phyloP scores from a whole-genome alignment of 2,329 filamentous ascomycete species.

The Fusarium falciforme region DNA sequence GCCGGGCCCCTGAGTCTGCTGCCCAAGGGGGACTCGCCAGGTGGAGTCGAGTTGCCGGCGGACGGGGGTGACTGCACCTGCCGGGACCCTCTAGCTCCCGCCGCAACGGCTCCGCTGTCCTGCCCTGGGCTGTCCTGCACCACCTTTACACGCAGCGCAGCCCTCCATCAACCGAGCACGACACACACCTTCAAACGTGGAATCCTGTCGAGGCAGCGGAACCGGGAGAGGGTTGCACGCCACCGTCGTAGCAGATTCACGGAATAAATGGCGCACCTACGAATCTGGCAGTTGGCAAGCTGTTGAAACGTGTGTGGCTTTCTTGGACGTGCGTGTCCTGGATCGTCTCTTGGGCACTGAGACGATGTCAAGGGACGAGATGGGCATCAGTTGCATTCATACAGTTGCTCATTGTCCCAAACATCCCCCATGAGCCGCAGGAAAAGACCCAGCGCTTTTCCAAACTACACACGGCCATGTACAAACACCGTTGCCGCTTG shows the following conservation, averaged over 20 bases:
- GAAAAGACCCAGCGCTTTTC: neutral
- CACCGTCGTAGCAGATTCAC: slow-evolving; percentile 24
- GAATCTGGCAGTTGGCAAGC: slow-evolving; percentile 16
- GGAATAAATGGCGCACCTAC: slow-evolving; percentile 35
- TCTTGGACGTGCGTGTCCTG: neutral
- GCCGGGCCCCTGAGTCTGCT: neutral
- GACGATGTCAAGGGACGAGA: neutral
- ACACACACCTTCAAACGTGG: slow-evolving; percentile 23
- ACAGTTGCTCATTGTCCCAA: slow-evolving; percentile 8
- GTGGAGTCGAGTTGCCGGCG: slow-evolving; percentile 10
- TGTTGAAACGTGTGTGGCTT: slow-evolving; percentile 5
- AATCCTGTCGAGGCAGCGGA: slow-evolving; percentile 13
- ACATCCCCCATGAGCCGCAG: neutral
- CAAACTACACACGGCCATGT: neutral
- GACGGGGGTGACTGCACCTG: slow-evolving; percentile 29
- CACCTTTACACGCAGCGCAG: neutral
- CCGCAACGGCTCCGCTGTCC: slow-evolving; percentile 5
- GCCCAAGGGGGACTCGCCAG: neutral
- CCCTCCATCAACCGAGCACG: slow-evolving; percentile 11
- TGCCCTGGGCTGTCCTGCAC: slow-evolving; percentile 19
- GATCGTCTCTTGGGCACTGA: neutral
- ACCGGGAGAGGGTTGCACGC: slow-evolving; percentile 31
- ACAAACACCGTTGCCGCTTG: neutral
- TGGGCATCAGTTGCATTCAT: neutral
- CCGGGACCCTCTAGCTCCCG: slow-evolving; percentile 26